A percentile compares a stretch with the other conserved stretches of the same genome.
These are phyloP conservation scores for Lablab purpureus DNA, from an alignment of 306 rosid genomes.

Conservation along the genomic window DNA sequence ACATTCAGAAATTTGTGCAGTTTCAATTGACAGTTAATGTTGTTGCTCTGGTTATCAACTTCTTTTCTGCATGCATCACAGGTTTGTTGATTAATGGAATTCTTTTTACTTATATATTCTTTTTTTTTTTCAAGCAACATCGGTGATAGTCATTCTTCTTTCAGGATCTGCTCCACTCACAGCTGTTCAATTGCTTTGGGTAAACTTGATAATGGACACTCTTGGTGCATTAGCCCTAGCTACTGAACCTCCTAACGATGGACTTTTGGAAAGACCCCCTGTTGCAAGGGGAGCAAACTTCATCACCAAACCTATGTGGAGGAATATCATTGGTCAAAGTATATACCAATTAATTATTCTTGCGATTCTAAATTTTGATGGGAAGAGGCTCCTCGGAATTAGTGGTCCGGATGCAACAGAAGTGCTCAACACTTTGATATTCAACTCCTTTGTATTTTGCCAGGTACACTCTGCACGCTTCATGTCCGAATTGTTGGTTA, in stretches of 20 bases:
- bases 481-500: background rate
- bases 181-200: slow-evolving; percentile 98
- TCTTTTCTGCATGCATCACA: slow-evolving; percentile 88
- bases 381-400: slow-evolving; percentile 70
- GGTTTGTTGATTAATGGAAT: slow-evolving; percentile 58
- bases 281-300: slow-evolving; percentile 73
- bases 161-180: slow-evolving; percentile 98
- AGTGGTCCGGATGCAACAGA: slow-evolving; percentile 70
- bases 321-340: slow-evolving; percentile 94
- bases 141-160: slow-evolving; percentile 30
- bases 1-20: slow-evolving; percentile 97
- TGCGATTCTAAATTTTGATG: slow-evolving; percentile 67
- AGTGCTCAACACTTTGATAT: slow-evolving; percentile 82
- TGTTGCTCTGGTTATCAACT: slow-evolving; percentile 88
- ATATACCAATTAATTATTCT: slow-evolving; percentile 83
- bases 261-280: slow-evolving; percentile 75
- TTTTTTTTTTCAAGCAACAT: slow-evolving; percentile 33
- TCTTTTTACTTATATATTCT: background rate
- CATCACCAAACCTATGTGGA: slow-evolving; percentile 93
- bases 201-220: slow-evolving; percentile 98
- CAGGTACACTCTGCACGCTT: slow-evolving; percentile 62
- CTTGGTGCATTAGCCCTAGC: slow-evolving; percentile 98
- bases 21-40: slow-evolving; percentile 94
- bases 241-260: slow-evolving; percentile 94
- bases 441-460: slow-evolving; percentile 93